These are phyloP conservation scores for Excoecaria cochinchinensis DNA, from an alignment of 345 rosid species.

Conservation along the genomic window DNA sequence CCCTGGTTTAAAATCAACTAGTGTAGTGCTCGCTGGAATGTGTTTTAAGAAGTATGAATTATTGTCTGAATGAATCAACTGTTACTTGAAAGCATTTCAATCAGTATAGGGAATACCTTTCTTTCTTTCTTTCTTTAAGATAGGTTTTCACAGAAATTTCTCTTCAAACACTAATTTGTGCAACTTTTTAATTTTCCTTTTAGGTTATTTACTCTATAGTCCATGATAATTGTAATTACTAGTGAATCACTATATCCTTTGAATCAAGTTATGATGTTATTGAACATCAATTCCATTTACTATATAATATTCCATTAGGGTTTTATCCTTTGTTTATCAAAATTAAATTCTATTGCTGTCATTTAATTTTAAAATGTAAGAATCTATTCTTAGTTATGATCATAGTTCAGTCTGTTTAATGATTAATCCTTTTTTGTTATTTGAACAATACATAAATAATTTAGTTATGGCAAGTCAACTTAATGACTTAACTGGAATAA, in stretches of 20 bases:
- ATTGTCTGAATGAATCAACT: neutral
- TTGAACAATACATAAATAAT: neutral
- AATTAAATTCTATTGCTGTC: neutral
- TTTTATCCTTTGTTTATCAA: neutral
- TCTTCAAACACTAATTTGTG: neutral
- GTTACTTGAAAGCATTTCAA: neutral
- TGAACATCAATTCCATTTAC: neutral
- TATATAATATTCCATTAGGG: neutral
- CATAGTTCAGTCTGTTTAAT: neutral
- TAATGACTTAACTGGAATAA: no score
- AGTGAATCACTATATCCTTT: neutral
- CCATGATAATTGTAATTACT: neutral
- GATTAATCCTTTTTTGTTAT: neutral
- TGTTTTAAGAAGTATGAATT: constrained; percentile 2
- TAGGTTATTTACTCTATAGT: neutral
- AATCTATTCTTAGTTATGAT: neutral
- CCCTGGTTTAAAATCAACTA: neutral
- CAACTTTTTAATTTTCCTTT: neutral
- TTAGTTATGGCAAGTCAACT: no score
- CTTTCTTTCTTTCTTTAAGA: neutral
- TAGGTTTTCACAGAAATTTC: constrained; percentile 1
- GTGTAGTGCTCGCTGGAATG: neutral
- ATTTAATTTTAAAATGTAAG: neutral
- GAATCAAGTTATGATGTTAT: neutral
- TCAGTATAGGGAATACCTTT: neutral